phyloP scores from a whole-genome alignment of 2,329 filamentous ascomycete genomes.

The Colletotrichum sp. region DNA sequence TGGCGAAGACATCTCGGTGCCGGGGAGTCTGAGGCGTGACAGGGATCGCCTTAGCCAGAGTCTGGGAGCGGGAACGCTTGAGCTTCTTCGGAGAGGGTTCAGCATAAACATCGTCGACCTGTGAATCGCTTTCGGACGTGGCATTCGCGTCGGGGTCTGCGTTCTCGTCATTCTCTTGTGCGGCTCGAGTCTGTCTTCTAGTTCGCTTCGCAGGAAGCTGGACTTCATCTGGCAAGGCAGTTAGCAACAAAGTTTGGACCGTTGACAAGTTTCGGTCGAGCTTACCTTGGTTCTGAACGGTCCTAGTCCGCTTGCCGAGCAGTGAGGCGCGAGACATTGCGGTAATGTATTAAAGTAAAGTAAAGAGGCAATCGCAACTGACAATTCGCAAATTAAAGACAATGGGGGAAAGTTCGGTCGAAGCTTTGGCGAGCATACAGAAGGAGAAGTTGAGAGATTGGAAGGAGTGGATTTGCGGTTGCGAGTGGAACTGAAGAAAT shows the following conservation, averaged over 20 bases:
- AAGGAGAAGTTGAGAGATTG: not conserved
- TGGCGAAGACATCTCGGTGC: constrained; percentile 78
- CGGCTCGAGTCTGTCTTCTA: constrained; percentile 46
- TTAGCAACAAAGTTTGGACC: not conserved
- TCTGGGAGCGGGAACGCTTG: constrained; percentile 32
- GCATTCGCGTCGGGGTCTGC: constrained; percentile 51
- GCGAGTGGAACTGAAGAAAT: constrained; percentile 18
- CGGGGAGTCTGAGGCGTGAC: constrained; percentile 77
- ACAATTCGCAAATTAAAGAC: not conserved
- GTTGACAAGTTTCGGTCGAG: not conserved
- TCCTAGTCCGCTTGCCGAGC: constrained; percentile 28
- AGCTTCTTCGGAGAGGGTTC: constrained; percentile 27
- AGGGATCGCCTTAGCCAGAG: constrained; percentile 48
- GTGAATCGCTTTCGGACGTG: constrained; percentile 49
- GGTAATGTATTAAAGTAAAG: not conserved
- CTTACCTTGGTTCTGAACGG: constrained; percentile 24
- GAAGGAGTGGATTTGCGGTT: not conserved
- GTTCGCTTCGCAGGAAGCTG: constrained; percentile 49
- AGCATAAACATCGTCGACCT: constrained; percentile 37
- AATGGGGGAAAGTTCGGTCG: not conserved
- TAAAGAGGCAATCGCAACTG: not conserved
- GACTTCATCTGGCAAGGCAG: not conserved
- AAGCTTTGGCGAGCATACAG: not conserved
- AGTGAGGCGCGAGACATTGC: constrained; percentile 26
- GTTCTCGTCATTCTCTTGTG: constrained; percentile 69